phyloP scores from a whole-genome alignment of 1,284 basidiomycete species.

The Wallemia ichthyophaga region DNA sequence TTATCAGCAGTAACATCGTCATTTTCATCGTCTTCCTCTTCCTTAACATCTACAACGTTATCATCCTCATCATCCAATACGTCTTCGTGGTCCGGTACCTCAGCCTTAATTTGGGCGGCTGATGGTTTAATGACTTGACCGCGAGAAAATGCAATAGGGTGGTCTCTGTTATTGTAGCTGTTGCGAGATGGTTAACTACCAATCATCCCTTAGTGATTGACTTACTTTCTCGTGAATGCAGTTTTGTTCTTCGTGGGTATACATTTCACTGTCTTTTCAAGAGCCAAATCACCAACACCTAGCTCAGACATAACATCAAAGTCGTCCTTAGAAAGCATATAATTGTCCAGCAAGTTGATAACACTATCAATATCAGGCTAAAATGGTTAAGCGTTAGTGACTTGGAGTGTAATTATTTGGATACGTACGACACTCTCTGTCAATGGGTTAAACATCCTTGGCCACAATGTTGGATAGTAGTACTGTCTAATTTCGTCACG shows the following conservation, averaged over 20 bases:
- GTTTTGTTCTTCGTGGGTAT: conserved; percentile 54
- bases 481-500: conserved; percentile 63
- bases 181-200: not conserved
- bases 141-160: conserved; percentile 75
- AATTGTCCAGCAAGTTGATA: conserved; percentile 72
- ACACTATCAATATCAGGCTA: conserved; percentile 49
- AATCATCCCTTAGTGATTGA: conserved; percentile 4
- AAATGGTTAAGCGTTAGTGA: too few species aligned
- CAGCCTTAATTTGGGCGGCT: conserved; percentile 38
- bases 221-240: conserved; percentile 55
- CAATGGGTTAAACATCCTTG: conserved; percentile 47
- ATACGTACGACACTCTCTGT: conserved; percentile 25
- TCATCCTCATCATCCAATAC: conserved; percentile 30
- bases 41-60: conserved; percentile 15
- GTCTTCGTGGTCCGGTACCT: conserved; percentile 63
- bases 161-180: conserved; percentile 58
- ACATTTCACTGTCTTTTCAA: conserved; percentile 45
- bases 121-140: conserved; percentile 40
- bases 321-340: conserved; percentile 73
- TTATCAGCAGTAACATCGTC: conserved; percentile 9
- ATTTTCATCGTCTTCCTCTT: conserved; percentile 9
- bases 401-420: too few species aligned
- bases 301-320: conserved; percentile 87
- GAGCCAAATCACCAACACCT: conserved; percentile 49
- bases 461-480: conserved; percentile 61